Evolutionary conservation across 768 basidiomycete species (phyloP).

Genomic region (Agrocybe praecox): DNA sequence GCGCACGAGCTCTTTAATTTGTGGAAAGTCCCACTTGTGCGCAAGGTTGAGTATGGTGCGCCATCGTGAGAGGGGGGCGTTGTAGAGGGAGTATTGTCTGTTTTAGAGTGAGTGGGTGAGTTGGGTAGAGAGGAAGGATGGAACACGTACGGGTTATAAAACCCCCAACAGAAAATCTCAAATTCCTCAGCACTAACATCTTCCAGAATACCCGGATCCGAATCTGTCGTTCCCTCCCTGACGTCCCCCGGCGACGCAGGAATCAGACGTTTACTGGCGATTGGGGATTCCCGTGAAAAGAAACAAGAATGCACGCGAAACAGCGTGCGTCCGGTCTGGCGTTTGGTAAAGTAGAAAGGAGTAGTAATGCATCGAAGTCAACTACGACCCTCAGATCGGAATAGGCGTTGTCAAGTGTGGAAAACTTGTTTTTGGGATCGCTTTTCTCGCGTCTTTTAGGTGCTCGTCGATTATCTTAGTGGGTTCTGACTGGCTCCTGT

Average conservation of each 20-base stretch:
- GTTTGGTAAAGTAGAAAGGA: too few relatives aligned
- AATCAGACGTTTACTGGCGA: constrained; percentile 41
- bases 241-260: constrained; percentile 29
- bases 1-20: constrained; percentile 60
- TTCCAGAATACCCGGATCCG: constrained; percentile 45
- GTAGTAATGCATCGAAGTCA: too few relatives aligned
- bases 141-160: constrained; percentile 22
- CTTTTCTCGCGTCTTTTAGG: too few relatives aligned
- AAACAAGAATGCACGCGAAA: constrained; percentile 57
- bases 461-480: too few relatives aligned
- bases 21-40: constrained; percentile 54
- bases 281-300: constrained; percentile 51
- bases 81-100: constrained; percentile 61
- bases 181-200: constrained; percentile 41
- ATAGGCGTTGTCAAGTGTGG: too few relatives aligned
- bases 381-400: too few relatives aligned
- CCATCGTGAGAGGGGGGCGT: constrained; percentile 55
- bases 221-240: constrained; percentile 38
- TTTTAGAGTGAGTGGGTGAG: too few relatives aligned
- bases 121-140: too few relatives aligned
- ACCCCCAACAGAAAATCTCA: constrained; percentile 55
- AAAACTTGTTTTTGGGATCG: too few relatives aligned
- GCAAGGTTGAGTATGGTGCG: constrained; percentile 59
- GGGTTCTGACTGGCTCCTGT: too few relatives aligned
- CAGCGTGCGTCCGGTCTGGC: constrained; percentile 8